Conservation (phyloP, 2,329 filamentous ascomycete species). For the Davidsoniella neocaledoniae region DNA sequence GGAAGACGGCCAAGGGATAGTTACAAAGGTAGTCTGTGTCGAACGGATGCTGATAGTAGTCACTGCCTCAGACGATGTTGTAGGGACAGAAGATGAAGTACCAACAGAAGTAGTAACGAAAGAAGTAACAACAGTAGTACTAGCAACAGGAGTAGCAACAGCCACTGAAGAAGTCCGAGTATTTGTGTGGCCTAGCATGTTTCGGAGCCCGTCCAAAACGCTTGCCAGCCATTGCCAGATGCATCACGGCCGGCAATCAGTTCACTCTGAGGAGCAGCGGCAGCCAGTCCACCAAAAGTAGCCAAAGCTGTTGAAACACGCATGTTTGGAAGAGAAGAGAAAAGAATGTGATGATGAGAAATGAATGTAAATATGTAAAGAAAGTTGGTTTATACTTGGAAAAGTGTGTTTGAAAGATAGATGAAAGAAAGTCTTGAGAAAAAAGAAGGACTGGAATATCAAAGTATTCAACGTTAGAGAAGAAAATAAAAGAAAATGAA, state of each 20-base stretch:
- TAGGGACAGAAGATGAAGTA: background rate
- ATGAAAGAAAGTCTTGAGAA: background rate
- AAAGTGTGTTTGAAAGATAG: background rate
- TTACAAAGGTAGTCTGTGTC: background rate
- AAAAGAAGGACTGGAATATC: background rate
- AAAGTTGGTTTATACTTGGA: background rate
- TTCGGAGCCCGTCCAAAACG: background rate
- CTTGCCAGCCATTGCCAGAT: background rate
- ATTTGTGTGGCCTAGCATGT: no score
- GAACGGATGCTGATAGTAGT: conserved; percentile 1
- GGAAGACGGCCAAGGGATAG: background rate
- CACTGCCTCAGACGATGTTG: background rate
- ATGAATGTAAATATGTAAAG: background rate
- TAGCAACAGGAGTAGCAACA: background rate
- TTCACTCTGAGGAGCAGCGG: background rate
- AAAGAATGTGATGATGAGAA: background rate
- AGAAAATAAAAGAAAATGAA: background rate
- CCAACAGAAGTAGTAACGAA: background rate
- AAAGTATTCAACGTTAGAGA: background rate
- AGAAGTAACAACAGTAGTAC: background rate
- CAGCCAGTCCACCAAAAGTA: conserved; percentile 1
- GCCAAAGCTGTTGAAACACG: conserved; percentile 2
- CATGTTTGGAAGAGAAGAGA: background rate
- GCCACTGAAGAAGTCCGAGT: background rate
- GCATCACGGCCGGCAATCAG: background rate